Conservation (phyloP, 345 rosid species). For the Angophora floribunda region DNA sequence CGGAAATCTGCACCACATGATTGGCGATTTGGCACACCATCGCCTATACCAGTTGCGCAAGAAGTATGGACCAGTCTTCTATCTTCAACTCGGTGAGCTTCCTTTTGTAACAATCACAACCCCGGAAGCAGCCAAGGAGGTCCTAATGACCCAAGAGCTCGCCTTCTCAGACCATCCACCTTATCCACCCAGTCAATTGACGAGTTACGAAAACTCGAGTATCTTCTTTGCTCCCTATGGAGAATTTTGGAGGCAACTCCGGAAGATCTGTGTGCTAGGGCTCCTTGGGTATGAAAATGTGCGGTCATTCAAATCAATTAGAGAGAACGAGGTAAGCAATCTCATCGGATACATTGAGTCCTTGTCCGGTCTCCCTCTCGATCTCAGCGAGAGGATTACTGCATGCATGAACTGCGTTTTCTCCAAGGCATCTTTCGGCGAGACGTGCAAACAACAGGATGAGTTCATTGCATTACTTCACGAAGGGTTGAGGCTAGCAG, state of each 20-base stretch:
- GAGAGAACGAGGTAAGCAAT: neutral
- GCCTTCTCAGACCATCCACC: neutral
- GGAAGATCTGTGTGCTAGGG: neutral
- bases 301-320: neutral
- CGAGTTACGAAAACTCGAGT: neutral
- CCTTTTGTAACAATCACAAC: neutral
- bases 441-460: neutral
- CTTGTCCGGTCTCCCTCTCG: neutral
- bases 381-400: neutral
- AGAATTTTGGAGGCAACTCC: neutral
- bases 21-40: neutral
- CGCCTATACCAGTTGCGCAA: neutral
- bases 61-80: neutral
- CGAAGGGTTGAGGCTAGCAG: neutral
- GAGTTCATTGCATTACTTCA: neutral
- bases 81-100: neutral
- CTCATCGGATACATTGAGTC: neutral
- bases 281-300: neutral
- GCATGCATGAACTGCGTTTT: neutral
- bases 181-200: too few species aligned
- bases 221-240: neutral
- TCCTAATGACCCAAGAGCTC: neutral
- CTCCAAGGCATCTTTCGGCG: neutral
- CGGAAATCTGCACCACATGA: neutral
- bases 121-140: neutral